phyloP scores from a whole-genome alignment of 306 rosid genomes.

The peach (Prunus persica) region DNA sequence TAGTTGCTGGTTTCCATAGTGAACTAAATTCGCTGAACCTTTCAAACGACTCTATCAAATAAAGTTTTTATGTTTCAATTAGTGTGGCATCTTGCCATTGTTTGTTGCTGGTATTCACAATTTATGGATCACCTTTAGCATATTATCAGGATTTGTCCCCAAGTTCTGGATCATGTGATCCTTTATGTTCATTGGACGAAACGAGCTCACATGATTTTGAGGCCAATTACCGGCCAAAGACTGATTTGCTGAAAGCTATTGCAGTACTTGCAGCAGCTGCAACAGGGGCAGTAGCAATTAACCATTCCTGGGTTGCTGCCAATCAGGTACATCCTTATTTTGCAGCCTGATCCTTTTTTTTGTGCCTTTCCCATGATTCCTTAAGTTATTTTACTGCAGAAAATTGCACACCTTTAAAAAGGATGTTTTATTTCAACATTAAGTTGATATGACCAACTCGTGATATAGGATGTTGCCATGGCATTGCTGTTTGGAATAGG shows the following conservation, averaged over 20 bases:
- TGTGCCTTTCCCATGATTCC: conserved; percentile 9
- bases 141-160: conserved; percentile 49
- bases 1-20: background rate
- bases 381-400: conserved; percentile 5
- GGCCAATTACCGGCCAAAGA: conserved; percentile 65
- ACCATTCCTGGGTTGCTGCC: conserved; percentile 91
- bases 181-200: conserved; percentile 76
- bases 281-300: conserved; percentile 78
- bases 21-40: background rate
- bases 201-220: conserved; percentile 62
- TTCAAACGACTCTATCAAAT: background rate
- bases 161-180: conserved; percentile 70
- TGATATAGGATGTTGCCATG: conserved; percentile 84
- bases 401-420: background rate
- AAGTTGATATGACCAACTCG: conserved; percentile 12
- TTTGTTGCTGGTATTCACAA: conserved; percentile 13
- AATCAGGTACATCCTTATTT: conserved; percentile 67
- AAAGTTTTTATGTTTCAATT: background rate
- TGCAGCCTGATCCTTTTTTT: conserved; percentile 11
- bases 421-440: conserved; percentile 12
- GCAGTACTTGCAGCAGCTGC: conserved; percentile 68
- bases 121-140: conserved; percentile 25
- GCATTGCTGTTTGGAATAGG: conserved; percentile 83
- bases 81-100: conserved; percentile 8
- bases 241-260: conserved; percentile 79